Conservation (phyloP, 176 grass and related monocot species). For the Oryza officinalis region DNA sequence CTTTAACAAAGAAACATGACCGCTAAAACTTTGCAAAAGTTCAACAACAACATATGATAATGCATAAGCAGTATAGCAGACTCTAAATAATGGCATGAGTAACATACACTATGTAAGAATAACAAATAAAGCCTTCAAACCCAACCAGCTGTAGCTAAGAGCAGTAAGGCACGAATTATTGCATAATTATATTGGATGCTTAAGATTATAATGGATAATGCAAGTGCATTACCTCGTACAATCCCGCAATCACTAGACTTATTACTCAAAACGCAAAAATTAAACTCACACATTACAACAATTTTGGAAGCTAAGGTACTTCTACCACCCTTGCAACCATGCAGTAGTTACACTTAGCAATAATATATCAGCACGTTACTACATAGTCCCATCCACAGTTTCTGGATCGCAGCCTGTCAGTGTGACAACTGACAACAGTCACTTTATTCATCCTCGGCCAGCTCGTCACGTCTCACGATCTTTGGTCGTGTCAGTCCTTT, state of each 20-base stretch:
- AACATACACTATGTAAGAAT: neutral
- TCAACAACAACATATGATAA: no score
- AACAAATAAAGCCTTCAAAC: neutral
- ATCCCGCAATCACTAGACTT: neutral
- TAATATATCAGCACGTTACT: slow-evolving; percentile 34
- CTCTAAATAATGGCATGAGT: neutral
- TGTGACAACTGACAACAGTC: neutral
- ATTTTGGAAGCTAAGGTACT: slow-evolving; percentile 23
- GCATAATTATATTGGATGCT: slow-evolving; percentile 17
- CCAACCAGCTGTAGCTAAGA: neutral
- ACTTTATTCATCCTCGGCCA: slow-evolving; percentile 7
- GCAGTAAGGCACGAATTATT: neutral
- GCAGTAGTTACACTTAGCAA: slow-evolving; percentile 6
- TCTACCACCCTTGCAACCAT: slow-evolving; percentile 42
- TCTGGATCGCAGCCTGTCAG: slow-evolving; percentile 23
- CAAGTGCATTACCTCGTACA: slow-evolving; percentile 27
- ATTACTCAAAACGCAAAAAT: neutral
- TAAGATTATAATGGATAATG: neutral
- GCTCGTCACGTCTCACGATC: slow-evolving; percentile 29
- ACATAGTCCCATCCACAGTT: slow-evolving; percentile 25
- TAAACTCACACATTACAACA: neutral
- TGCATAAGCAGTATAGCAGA: neutral
- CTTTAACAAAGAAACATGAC: no score
- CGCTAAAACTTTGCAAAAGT: no score
- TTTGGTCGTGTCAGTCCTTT: neutral